Conservation (phyloP, 1,139 yeast genomes). For the Nakaseomyces nivariensis region DNA sequence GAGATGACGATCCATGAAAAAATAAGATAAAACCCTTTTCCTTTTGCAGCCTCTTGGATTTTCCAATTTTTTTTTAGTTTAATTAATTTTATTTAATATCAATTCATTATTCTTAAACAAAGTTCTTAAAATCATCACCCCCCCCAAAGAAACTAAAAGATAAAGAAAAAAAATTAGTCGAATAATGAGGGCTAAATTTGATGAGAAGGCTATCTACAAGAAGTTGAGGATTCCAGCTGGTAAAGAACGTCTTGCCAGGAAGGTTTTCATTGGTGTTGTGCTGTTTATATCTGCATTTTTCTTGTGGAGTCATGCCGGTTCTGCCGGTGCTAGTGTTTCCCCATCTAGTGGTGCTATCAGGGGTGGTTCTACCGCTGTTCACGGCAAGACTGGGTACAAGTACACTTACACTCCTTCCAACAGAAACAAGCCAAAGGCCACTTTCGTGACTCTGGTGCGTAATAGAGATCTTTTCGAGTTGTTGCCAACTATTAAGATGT, state of each 20-base stretch:
- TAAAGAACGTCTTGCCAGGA: background rate
- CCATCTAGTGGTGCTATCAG: constrained; percentile 2
- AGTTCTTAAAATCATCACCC: no score
- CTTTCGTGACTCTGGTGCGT: constrained; percentile 65
- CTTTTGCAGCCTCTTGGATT: no score
- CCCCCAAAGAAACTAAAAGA: no score
- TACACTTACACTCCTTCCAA: constrained; percentile 17
- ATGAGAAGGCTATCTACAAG: background rate
- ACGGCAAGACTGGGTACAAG: constrained; percentile 11
- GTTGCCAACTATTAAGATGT: constrained; percentile 48
- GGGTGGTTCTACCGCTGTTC: background rate
- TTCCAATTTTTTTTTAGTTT: no score
- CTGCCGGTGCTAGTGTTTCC: background rate
- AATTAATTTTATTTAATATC: no score
- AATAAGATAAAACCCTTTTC: no score
- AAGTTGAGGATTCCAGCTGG: constrained; percentile 1
- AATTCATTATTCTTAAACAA: no score
- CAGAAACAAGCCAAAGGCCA: constrained; percentile 42
- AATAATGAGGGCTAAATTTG: constrained; percentile 8
- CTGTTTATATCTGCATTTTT: background rate
- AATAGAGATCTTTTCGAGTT: constrained; percentile 55
- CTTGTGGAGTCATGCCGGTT: background rate
- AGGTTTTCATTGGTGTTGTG: background rate
- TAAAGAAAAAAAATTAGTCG: no score
- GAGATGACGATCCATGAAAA: no score